Evolutionary conservation across 169 alveolate species (phyloP).

Genomic region (Cryptosporidium felis): DNA sequence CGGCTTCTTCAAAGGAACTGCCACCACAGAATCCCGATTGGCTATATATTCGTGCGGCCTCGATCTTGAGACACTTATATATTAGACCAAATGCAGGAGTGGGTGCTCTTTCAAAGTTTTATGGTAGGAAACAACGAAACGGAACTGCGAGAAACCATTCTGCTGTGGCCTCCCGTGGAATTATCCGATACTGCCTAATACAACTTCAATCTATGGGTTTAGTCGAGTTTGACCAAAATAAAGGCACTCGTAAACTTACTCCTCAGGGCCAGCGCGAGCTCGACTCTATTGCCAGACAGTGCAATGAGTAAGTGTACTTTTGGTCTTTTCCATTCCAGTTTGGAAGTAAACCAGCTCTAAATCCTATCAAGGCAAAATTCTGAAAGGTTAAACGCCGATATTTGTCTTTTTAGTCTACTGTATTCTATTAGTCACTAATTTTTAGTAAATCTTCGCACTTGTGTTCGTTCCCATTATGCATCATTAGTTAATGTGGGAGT

Average conservation of each 20-base stretch:
- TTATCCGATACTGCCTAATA: conserved; percentile 92
- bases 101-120: conserved; percentile 89
- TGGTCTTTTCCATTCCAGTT: not conserved
- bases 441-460: conserved; percentile 27
- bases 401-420: conserved; percentile 18
- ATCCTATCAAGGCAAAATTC: not conserved
- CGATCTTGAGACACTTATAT: conserved; percentile 93
- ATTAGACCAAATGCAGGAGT: conserved; percentile 94
- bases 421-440: conserved; percentile 1
- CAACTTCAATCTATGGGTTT: conserved; percentile 92
- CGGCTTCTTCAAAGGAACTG: conserved; percentile 91
- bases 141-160: conserved; percentile 92
- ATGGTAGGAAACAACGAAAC: conserved; percentile 90
- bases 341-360: conserved; percentile 6
- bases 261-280: conserved; percentile 83
- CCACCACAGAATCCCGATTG: conserved; percentile 96
- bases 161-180: conserved; percentile 92
- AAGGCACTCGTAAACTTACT: conserved; percentile 84
- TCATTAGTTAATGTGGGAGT: too few relatives aligned
- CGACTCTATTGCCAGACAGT: conserved; percentile 84
- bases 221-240: conserved; percentile 90
- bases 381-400: conserved; percentile 8
- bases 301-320: conserved; percentile 45
- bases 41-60: conserved; percentile 96
- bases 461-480: too few relatives aligned